A percentile compares a stretch with the other conserved stretches of the same genome.
Conservation (phyloP, 1,139 yeast genomes). For the Wickerhamiella pararugosa region DNA sequence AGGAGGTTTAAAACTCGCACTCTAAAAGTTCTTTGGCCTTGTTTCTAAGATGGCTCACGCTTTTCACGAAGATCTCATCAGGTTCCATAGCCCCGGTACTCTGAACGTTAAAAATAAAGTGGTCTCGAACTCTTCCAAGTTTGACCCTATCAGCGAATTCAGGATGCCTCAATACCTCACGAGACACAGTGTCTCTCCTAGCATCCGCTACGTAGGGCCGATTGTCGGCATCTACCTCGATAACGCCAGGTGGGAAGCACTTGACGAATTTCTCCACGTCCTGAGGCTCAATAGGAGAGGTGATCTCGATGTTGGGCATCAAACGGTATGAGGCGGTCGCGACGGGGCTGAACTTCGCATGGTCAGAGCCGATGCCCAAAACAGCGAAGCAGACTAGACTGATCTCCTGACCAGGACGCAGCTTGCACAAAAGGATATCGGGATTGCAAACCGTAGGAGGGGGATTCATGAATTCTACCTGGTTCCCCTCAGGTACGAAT, state of each 20-base stretch:
- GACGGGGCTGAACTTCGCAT: slow-evolving; percentile 95
- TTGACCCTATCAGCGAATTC: slow-evolving; percentile 82
- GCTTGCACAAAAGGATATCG: slow-evolving; percentile 73
- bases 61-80: slow-evolving; percentile 84
- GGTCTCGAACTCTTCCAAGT: slow-evolving; percentile 81
- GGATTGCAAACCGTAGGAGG: slow-evolving; percentile 37
- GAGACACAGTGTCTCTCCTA: slow-evolving; percentile 86
- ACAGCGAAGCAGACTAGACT: slow-evolving; percentile 81
- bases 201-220: slow-evolving; percentile 76
- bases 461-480: slow-evolving; percentile 28
- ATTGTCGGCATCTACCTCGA: slow-evolving; percentile 54
- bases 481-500: slow-evolving; percentile 87
- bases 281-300: slow-evolving; percentile 58
- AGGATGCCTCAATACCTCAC: slow-evolving; percentile 88
- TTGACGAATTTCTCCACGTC: slow-evolving; percentile 66
- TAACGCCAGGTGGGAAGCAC: slow-evolving; percentile 89
- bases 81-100: slow-evolving; percentile 96
- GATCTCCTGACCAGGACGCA: slow-evolving; percentile 95
- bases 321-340: slow-evolving; percentile 94
- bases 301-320: slow-evolving; percentile 77
- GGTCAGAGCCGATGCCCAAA: slow-evolving; percentile 85
- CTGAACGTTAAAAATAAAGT: slow-evolving; percentile 86
- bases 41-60: slow-evolving; percentile 67
- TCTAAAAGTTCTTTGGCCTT: slow-evolving; percentile 58
- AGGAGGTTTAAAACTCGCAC: slow-evolving; percentile 14